Conservation (phyloP, 78 protist species). For the Dictyostelium firmibasis region DNA sequence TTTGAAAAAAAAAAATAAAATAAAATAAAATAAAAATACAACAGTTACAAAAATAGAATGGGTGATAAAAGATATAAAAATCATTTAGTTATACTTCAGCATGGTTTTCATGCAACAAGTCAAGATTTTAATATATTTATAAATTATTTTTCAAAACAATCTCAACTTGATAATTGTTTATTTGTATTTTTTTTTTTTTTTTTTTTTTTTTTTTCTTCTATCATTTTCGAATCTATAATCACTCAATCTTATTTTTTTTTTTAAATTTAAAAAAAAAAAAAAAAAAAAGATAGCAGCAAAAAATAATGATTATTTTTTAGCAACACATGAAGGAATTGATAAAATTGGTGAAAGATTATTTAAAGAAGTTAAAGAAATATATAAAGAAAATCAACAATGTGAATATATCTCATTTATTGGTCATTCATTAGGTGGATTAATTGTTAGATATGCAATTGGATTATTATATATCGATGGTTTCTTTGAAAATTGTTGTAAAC, state of each 20-base stretch:
- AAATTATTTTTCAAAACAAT: neutral
- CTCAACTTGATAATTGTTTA: neutral
- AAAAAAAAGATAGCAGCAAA: neutral
- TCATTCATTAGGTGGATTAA: conserved; percentile 49
- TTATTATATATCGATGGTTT: neutral
- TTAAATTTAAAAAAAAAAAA: too few species aligned
- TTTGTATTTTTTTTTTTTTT: neutral
- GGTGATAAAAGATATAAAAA: neutral
- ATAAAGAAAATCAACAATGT: neutral
- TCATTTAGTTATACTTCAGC: neutral
- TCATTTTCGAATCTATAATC: too few species aligned
- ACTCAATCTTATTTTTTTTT: too few species aligned
- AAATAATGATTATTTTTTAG: neutral
- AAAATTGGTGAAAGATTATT: conserved; percentile 22
- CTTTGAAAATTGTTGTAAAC: neutral
- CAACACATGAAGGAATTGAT: conserved; percentile 51
- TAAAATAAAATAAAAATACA: too few species aligned
- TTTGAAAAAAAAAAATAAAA: too few species aligned
- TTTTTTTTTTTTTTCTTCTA: too few species aligned
- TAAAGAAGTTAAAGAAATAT: neutral
- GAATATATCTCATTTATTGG: conserved; percentile 29
- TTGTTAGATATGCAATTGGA: conserved; percentile 42
- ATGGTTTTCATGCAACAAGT: neutral
- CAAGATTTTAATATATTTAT: neutral
- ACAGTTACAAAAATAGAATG: neutral